Conservation (phyloP, 495 filamentous ascomycete species). For the Talaromyces proteolyticus region DNA sequence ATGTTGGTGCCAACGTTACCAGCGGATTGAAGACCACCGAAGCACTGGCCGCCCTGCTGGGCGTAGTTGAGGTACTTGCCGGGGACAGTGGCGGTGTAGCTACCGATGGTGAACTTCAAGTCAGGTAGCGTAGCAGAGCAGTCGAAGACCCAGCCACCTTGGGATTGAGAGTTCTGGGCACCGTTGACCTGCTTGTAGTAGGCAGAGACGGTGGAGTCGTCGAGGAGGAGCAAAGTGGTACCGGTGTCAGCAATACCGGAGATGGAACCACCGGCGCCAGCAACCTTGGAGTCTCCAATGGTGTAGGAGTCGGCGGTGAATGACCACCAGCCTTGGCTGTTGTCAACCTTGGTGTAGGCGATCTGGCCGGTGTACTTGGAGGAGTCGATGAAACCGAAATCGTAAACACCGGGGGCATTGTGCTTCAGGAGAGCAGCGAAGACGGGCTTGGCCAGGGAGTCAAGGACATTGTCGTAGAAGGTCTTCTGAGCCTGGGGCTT, state of each 20-base stretch:
- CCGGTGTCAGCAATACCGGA: slow-evolving; percentile 50
- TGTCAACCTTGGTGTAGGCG: slow-evolving; percentile 42
- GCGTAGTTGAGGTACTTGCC: slow-evolving; percentile 51
- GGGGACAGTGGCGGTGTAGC: slow-evolving; percentile 44
- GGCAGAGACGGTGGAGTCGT: slow-evolving; percentile 43
- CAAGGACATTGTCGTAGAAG: slow-evolving; percentile 66
- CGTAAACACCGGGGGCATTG: slow-evolving; percentile 56
- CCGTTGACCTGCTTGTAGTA: slow-evolving; percentile 59
- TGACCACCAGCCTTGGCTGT: slow-evolving; percentile 62
- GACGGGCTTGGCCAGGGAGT: slow-evolving; percentile 47
- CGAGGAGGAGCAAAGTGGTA: slow-evolving; percentile 64
- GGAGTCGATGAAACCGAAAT: slow-evolving; percentile 68
- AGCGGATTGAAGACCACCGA: slow-evolving; percentile 60
- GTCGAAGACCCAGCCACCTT: slow-evolving; percentile 62
- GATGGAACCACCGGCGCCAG: neutral
- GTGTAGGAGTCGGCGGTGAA: slow-evolving; percentile 60
- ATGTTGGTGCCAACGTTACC: slow-evolving; percentile 60
- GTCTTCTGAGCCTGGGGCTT: slow-evolving; percentile 58
- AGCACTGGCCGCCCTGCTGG: slow-evolving; percentile 44
- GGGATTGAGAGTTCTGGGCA: slow-evolving; percentile 33
- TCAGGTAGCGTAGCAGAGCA: slow-evolving; percentile 57
- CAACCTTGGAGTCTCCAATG: slow-evolving; percentile 39
- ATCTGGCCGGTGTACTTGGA: slow-evolving; percentile 42
- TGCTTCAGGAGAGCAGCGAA: slow-evolving; percentile 67
- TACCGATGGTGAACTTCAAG: slow-evolving; percentile 54